Conservation (phyloP, 257 asterid species). For the Catharanthus roseus region DNA sequence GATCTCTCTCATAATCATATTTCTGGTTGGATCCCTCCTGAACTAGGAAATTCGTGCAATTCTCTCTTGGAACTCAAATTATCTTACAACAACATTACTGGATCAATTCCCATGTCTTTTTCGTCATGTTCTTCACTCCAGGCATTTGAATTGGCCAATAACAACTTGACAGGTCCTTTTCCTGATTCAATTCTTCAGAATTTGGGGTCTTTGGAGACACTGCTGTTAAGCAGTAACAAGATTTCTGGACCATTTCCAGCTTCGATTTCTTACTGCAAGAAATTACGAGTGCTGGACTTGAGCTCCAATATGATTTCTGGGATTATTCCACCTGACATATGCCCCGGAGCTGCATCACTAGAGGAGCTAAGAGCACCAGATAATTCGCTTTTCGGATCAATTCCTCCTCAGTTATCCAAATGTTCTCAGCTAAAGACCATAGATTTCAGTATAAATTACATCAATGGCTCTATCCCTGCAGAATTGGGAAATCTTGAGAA, state of each 20-base stretch:
- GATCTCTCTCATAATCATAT: slow-evolving; percentile 81
- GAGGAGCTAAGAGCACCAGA: slow-evolving; percentile 86
- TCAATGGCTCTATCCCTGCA: slow-evolving; percentile 73
- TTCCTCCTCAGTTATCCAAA: slow-evolving; percentile 58
- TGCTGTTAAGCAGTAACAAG: slow-evolving; percentile 53
- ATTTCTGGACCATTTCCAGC: slow-evolving; percentile 66
- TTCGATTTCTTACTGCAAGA: slow-evolving; percentile 72
- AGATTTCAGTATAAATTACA: slow-evolving; percentile 83
- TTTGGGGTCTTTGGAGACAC: slow-evolving; percentile 54
- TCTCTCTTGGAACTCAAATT: slow-evolving; percentile 71
- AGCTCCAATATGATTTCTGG: slow-evolving; percentile 76
- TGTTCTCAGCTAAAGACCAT: slow-evolving; percentile 62
- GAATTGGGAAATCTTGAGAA: slow-evolving; percentile 71
- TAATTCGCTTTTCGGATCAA: slow-evolving; percentile 53
- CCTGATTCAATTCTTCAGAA: slow-evolving; percentile 56
- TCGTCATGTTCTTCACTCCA: slow-evolving; percentile 62
- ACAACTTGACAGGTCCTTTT: slow-evolving; percentile 70
- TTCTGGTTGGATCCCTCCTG: slow-evolving; percentile 79
- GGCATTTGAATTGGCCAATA: slow-evolving; percentile 58
- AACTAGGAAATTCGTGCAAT: slow-evolving; percentile 52
- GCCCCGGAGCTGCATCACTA: slow-evolving; percentile 59
- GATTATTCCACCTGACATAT: slow-evolving; percentile 61
- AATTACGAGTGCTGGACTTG: slow-evolving; percentile 51
- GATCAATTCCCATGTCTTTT: slow-evolving; percentile 62
- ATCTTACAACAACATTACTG: slow-evolving; percentile 70